Conservation (phyloP, 352 stramenopile species). For the Globisporangium cederbergense region DNA sequence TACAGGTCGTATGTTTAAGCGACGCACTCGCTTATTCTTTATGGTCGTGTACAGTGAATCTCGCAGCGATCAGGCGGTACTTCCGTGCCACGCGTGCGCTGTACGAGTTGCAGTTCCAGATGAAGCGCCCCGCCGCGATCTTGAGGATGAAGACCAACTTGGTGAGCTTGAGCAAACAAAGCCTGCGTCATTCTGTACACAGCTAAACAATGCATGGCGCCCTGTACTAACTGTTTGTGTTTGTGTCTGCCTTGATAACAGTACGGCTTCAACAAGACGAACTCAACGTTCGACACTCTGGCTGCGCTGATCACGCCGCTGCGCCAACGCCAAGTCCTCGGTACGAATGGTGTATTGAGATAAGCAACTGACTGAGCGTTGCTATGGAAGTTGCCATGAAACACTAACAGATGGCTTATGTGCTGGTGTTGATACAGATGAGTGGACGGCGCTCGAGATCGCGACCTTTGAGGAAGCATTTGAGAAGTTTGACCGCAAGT, state of each 20-base stretch:
- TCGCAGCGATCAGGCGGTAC: conserved; percentile 54
- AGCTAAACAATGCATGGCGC: background rate
- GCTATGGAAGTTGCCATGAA: too few species aligned
- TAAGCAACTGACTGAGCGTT: background rate
- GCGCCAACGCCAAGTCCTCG: conserved; percentile 61
- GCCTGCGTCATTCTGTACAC: too few species aligned
- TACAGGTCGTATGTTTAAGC: background rate
- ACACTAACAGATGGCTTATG: background rate
- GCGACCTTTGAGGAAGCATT: conserved; percentile 77
- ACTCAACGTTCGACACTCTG: conserved; percentile 69
- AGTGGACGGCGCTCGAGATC: conserved; percentile 74
- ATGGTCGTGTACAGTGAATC: conserved; percentile 34
- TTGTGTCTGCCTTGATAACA: conserved; percentile 16
- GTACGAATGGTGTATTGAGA: conserved; percentile 23
- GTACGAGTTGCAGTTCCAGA: conserved; percentile 74
- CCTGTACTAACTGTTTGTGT: conserved; percentile 1
- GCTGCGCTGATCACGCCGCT: conserved; percentile 62
- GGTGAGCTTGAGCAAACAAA: conserved; percentile 22
- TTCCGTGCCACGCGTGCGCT: conserved; percentile 53
- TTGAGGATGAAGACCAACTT: conserved; percentile 69
- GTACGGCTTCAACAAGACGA: conserved; percentile 67
- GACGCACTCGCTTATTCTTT: background rate
- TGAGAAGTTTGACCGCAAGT: conserved; percentile 73
- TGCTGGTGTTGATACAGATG: conserved; percentile 33
- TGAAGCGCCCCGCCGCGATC: conserved; percentile 68